Base-by-base conservation (phyloP, 108 stramenopile genomes). In the Epithemia pelagica region DNA sequence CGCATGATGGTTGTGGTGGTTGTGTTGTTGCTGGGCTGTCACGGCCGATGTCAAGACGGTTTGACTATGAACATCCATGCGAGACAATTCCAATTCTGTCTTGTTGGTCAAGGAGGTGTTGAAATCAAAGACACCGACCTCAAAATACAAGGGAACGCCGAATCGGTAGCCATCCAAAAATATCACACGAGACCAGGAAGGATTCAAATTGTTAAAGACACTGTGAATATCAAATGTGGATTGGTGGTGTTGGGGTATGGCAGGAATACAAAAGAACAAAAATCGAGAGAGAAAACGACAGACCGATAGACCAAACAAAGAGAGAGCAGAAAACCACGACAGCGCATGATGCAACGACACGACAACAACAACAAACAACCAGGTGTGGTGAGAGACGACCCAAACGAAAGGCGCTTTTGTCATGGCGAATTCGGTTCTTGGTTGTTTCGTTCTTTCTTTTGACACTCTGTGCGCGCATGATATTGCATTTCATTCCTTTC, bases 101-200 rank as follows among this genome's bases (percentile, higher is more conserved):
- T 74, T 76, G 3, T 78, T 78, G 37, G 73, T 74, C 54, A 58
- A 53, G 51, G 72, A 69, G 10, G 78, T 72, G 61, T 78, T 65
- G 55, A 83, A 83, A 71, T 83, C 82, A 69, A 83, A 83, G 62
- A 83, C 75, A 52, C 82, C 82, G 18, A 83, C 66, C 61, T 83
- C 82, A 32, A 83, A 71, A 33, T 79, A 83, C 46, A 65, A 76
- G 0, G 82, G 82, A 30, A 83, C 82, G 21, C 82, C 82, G 52
- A 83, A 83, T 52, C 74, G 70, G 70, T 79, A 83, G 18, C 72
- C 77, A n/a, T 83, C 82, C 62, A 83, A 52, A 28, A 83, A 79
- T 3, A 83, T 64, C 28, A 74, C 65, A 15, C 72, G 72, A 21
- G 82, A 69, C 75, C 75, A 83, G 30, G 33, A 32, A 5, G 82